Evolutionary conservation across 129 eudicot genomes (phyloP).

Genomic region (Mikania micrantha): DNA sequence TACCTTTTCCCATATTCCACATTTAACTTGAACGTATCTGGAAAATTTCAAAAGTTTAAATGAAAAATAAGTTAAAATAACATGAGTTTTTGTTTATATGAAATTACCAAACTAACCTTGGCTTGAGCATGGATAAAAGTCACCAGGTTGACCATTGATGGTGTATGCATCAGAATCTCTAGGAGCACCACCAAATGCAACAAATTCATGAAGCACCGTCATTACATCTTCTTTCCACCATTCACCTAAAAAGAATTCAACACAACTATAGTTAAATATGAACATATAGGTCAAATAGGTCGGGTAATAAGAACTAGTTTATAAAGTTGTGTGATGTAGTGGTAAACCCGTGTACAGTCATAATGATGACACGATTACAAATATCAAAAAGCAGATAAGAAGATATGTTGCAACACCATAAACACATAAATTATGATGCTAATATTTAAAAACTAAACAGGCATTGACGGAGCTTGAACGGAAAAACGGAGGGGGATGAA

Average conservation of each 20-base stretch:
- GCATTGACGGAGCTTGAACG: no score
- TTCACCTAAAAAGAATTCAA: constrained; percentile 33
- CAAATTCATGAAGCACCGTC: constrained; percentile 29
- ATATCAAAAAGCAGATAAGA: no score
- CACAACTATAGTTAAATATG: background rate
- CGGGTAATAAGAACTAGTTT: no score
- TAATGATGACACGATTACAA: no score
- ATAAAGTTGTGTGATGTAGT: no score
- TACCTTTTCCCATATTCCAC: constrained; percentile 36
- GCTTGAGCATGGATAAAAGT: constrained; percentile 48
- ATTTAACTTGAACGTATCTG: constrained; percentile 39
- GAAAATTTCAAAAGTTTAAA: background rate
- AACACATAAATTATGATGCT: no score
- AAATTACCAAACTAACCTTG: constrained; percentile 33
- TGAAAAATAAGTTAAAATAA: background rate
- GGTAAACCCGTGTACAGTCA: no score
- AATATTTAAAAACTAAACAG: no score
- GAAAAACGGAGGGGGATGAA: no score
- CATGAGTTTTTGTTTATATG: background rate
- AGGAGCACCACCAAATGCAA: constrained; percentile 48
- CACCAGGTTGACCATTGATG: constrained; percentile 80
- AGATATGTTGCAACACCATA: no score
- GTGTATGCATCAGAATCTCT: constrained; percentile 56
- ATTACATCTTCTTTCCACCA: constrained; percentile 64
- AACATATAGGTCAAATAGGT: background rate